phyloP scores from a whole-genome alignment of 2,329 filamentous ascomycete genomes.

The Pseudogymnoascus pannorum region DNA sequence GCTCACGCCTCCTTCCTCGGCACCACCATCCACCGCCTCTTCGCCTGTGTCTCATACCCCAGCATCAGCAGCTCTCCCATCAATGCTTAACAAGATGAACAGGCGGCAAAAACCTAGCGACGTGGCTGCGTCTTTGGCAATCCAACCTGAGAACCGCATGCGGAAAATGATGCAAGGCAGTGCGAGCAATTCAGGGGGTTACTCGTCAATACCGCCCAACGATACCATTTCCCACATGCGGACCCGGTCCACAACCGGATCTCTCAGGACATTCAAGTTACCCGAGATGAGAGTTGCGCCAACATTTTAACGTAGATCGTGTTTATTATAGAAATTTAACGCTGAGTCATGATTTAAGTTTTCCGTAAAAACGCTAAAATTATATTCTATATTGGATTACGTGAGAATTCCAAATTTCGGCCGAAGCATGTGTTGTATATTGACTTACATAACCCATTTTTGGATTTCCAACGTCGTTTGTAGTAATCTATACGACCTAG shows the following conservation, averaged over 20 bases:
- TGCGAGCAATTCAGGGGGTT: not conserved
- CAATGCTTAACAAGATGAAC: constrained; percentile 18
- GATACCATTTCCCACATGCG: constrained; percentile 7
- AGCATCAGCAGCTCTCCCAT: constrained; percentile 12
- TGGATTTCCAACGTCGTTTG: not conserved
- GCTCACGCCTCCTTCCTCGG: not conserved
- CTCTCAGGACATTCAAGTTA: constrained; percentile 15
- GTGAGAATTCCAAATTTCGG: not conserved
- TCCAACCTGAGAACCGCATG: constrained; percentile 4
- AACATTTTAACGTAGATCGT: constrained; percentile 13
- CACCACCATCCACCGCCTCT: not conserved
- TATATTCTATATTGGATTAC: not conserved
- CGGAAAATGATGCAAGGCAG: not conserved
- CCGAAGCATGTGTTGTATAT: not conserved
- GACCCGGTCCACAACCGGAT: constrained; percentile 13
- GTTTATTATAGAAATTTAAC: not conserved
- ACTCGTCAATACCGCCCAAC: not conserved
- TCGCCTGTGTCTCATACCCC: constrained; percentile 7
- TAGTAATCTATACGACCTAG: not conserved
- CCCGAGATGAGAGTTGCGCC: constrained; percentile 15
- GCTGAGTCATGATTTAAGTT: not conserved
- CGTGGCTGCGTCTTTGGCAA: constrained; percentile 1
- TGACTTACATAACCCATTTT: not conserved
- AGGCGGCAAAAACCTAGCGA: constrained; percentile 11
- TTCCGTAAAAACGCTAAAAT: not conserved